Conservation (phyloP, 495 filamentous ascomycete species). For the Neurospora discreta region DNA sequence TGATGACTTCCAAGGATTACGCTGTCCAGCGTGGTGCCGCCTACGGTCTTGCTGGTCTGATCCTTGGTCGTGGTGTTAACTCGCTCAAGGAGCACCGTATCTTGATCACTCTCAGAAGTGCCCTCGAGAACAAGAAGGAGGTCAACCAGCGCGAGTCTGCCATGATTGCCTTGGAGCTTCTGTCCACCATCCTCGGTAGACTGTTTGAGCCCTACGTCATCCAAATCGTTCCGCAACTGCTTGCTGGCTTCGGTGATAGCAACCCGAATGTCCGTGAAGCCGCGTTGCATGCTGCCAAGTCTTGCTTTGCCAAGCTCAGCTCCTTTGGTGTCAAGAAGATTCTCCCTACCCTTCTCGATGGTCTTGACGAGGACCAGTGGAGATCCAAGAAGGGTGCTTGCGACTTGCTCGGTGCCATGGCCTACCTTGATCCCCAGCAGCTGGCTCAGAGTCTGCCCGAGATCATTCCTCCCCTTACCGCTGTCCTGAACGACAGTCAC, state of each 20-base stretch:
- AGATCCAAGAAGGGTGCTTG: conserved; percentile 97
- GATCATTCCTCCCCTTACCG: conserved; percentile 90
- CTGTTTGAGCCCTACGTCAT: conserved; percentile 95
- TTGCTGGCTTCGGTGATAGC: conserved; percentile 79
- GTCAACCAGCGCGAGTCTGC: conserved; percentile 78
- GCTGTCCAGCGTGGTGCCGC: conserved; percentile 84
- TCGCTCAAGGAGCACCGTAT: conserved; percentile 77
- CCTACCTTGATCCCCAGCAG: conserved; percentile 91
- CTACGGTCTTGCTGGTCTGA: conserved; percentile 85
- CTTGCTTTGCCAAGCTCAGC: conserved; percentile 83
- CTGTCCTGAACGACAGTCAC: conserved; percentile 91
- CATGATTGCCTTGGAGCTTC: conserved; percentile 79
- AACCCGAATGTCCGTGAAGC: conserved; percentile 85
- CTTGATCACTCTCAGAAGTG: conserved; percentile 63
- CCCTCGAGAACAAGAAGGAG: conserved; percentile 87
- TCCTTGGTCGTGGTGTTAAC: conserved; percentile 74
- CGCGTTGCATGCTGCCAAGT: conserved; percentile 84
- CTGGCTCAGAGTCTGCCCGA: conserved; percentile 83
- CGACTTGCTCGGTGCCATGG: conserved; percentile 93
- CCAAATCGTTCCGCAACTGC: conserved; percentile 82
- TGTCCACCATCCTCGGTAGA: conserved; percentile 74
- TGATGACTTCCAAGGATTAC: conserved; percentile 78
- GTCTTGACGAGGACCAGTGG: conserved; percentile 92
- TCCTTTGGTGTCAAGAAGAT: conserved; percentile 94
- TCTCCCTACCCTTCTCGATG: conserved; percentile 81